Conservation (phyloP, 2,329 filamentous ascomycete species). For the Xenoacremonium recifei region DNA sequence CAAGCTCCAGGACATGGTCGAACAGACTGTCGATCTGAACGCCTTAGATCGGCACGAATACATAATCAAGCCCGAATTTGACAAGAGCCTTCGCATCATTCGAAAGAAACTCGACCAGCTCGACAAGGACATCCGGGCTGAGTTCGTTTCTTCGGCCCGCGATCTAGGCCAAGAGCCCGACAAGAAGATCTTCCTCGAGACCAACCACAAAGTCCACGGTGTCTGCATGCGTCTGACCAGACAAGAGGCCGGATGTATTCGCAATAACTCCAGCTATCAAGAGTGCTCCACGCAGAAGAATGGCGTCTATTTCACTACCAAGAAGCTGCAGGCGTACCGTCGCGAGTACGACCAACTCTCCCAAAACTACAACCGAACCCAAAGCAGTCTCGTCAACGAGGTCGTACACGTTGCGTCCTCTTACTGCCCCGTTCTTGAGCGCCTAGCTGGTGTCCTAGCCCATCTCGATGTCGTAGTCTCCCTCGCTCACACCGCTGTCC, state of each 20-base stretch:
- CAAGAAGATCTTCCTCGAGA: conserved; percentile 95
- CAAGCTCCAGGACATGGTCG: conserved; percentile 95
- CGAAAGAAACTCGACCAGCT: conserved; percentile 87
- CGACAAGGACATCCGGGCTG: conserved; percentile 76
- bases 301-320: conserved; percentile 96
- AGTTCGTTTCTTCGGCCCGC: conserved; percentile 72
- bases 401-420: conserved; percentile 92
- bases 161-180: conserved; percentile 91
- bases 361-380: conserved; percentile 91
- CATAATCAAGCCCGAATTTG: conserved; percentile 98
- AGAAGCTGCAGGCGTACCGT: conserved; percentile 72
- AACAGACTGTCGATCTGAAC: conserved; percentile 94
- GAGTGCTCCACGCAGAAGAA: conserved; percentile 99
- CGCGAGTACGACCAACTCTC: conserved; percentile 93
- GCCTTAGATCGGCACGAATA: conserved; percentile 97
- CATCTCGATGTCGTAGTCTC: conserved; percentile 95
- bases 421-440: conserved; percentile 90
- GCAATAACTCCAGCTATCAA: conserved; percentile 85
- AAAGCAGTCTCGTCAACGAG: conserved; percentile 85
- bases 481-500: conserved; percentile 88
- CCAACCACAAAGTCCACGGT: conserved; percentile 88
- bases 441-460: conserved; percentile 81
- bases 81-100: conserved; percentile 84
- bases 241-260: conserved; percentile 87
- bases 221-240: conserved; percentile 95